Base-by-base conservation (phyloP, 768 basidiomycete genomes). In the Trametes cinnabarina region DNA sequence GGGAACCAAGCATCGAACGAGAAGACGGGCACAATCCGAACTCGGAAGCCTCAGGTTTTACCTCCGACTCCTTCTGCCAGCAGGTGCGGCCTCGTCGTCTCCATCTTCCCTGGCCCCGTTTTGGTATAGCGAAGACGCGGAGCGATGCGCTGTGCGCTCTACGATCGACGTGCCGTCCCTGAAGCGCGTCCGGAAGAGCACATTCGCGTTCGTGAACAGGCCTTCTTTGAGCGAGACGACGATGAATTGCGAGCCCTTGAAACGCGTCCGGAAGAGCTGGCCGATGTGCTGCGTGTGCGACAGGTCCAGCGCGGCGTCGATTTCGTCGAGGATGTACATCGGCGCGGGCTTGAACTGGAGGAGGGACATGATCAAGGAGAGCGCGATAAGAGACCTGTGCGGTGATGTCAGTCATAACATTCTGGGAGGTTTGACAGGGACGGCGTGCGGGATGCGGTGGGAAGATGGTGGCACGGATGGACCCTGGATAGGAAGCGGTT, bases 311-410 rank as follows among this genome's bases (percentile, higher is more conserved):
- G 96, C 96, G 0, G 97, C 95, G 72, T 98, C 97, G 62, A 99
- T 96, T 74, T 99, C 97, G 74, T 99, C 97, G 9, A 99, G 83
- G 69, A 99, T 99, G 73, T 98, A 98, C 93, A 98, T 94, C 2
- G 94, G 96, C 15, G 96, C 95, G 8, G 96, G 95, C 69, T 98
- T 98, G 82, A 98, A 98, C 71, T 98, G 94, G n/a, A 98, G 85
- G 17, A 99, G 83, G 0, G 97, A 90, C 94, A 99, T 96, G 77
- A 98, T 98, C 37, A 99, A 81, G 12, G 96, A 98, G 0, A 99
- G 82, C 0, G 97, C 97, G 68, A 99, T 98, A 63, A 99, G 82
- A 0, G 97, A 99, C 63, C 95, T 98, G 65, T 22, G 40, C 1
- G 9, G n/a, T 28, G 35, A 37, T 28, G 51, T 49, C 39, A 43